Evolutionary conservation across 805 yeast species (phyloP).

Genomic region (Starmerella scarabaei): DNA sequence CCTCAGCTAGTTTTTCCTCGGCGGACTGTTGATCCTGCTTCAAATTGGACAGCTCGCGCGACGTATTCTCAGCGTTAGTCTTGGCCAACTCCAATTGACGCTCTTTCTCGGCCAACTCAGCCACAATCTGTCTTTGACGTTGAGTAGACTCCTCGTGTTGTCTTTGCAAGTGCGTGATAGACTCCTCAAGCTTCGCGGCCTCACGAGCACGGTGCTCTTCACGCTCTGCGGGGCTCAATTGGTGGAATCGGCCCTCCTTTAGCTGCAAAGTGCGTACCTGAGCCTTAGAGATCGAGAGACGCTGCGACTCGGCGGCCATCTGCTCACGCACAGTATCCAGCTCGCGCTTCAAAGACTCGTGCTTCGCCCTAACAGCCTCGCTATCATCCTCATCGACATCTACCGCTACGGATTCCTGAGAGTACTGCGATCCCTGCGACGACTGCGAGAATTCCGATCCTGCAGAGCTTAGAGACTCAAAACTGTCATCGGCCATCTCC

Average conservation of each 20-base stretch:
- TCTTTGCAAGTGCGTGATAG: slow-evolving; percentile 8
- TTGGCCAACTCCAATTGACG: not conserved
- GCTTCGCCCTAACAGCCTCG: not conserved
- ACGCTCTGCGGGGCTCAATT: slow-evolving; percentile 48
- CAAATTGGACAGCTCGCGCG: slow-evolving; percentile 13
- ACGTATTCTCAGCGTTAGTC: not conserved
- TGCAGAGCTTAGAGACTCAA: no score
- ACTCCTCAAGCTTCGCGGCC: slow-evolving; percentile 23
- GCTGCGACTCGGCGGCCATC: not conserved
- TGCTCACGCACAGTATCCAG: not conserved
- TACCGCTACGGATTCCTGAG: not conserved
- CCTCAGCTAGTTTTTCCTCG: slow-evolving; percentile 10
- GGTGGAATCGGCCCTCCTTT: slow-evolving; percentile 41
- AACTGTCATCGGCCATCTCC: not conserved
- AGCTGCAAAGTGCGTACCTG: not conserved
- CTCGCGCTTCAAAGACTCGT: not conserved
- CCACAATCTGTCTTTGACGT: not conserved
- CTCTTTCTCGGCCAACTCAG: not conserved
- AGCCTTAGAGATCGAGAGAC: not conserved
- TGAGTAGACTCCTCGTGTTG: no score
- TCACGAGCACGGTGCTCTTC: slow-evolving; percentile 40
- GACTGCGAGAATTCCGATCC: not conserved
- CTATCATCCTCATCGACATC: not conserved
- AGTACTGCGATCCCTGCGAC: not conserved
- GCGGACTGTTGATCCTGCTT: slow-evolving; percentile 17